These are phyloP conservation scores for Dimargaris xerosporica DNA, from an alignment of 192 early-diverging fungal genomes.

Conservation along the genomic window DNA sequence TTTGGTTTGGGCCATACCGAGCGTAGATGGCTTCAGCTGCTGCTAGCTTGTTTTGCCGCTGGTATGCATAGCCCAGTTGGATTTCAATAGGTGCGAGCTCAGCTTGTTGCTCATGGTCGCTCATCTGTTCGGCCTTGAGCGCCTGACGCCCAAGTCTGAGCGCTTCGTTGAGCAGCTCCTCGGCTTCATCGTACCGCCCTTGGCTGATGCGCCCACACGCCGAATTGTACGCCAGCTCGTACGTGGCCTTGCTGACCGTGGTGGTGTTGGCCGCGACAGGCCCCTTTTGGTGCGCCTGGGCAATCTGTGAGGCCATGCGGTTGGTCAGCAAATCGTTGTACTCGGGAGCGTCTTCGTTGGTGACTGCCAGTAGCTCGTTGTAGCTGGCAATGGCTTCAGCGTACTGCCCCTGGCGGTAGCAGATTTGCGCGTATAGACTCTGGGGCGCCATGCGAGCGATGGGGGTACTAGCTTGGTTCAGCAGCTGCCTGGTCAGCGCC, in stretches of 20 bases:
- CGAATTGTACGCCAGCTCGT: conserved; percentile 12
- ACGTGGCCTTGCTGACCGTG: not conserved
- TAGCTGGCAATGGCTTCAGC: not conserved
- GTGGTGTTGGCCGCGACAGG: not conserved
- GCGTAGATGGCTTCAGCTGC: not conserved
- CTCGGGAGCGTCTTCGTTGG: not conserved
- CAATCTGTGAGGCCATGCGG: not conserved
- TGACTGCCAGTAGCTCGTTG: not conserved
- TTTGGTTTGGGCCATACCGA: no score
- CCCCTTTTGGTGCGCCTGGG: not conserved
- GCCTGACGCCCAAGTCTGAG: not conserved
- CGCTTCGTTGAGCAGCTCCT: not conserved
- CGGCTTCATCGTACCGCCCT: not conserved
- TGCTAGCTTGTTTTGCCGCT: not conserved
- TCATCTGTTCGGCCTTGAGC: not conserved
- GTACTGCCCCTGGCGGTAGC: conserved; percentile 7
- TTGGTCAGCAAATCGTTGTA: conserved; percentile 10
- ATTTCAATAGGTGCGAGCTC: not conserved
- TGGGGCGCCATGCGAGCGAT: not conserved
- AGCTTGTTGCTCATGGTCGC: not conserved
- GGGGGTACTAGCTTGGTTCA: not conserved
- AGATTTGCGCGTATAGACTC: conserved; percentile 7
- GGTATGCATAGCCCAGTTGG: conserved; percentile 6
- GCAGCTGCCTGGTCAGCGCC: not conserved
- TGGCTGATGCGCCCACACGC: not conserved